These are phyloP conservation scores for Parafenestella ontariensis DNA, from an alignment of 2,329 filamentous ascomycete species.

Conservation along the genomic window DNA sequence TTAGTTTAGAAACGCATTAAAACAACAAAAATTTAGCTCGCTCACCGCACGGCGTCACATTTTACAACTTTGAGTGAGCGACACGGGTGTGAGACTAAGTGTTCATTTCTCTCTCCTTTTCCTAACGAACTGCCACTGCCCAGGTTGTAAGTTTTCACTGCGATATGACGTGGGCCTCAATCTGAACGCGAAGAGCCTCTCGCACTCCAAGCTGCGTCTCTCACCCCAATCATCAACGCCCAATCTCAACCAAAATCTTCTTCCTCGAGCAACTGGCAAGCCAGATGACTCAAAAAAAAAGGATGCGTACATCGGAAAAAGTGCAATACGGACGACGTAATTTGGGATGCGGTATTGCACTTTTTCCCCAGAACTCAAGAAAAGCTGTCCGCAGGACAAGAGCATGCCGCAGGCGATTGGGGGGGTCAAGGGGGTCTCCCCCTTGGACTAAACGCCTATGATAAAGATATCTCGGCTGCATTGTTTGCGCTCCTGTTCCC, in stretches of 20 bases:
- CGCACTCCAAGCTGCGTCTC: no score
- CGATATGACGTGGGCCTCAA: neutral
- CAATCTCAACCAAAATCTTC: conserved; percentile 39
- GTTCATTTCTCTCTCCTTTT: neutral
- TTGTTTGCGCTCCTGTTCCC: neutral
- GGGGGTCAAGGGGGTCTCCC: no score
- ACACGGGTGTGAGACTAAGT: neutral
- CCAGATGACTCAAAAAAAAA: conserved; percentile 67
- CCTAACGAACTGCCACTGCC: neutral
- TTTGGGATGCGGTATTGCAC: no score
- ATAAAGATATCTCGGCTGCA: neutral
- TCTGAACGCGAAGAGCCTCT: no score
- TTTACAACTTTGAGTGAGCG: neutral
- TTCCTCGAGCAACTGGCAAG: conserved; percentile 65
- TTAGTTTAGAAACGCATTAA: conserved; percentile 10
- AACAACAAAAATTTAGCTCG: conserved; percentile 13
- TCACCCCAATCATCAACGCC: neutral
- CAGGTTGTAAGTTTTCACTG: neutral
- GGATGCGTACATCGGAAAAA: conserved; percentile 26
- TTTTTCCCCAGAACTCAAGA: neutral
- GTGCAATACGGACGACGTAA: conserved; percentile 32
- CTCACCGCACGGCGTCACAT: conserved; percentile 12
- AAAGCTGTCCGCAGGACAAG: no score
- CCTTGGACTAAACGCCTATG: no score
- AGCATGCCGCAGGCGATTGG: no score